phyloP scores from a whole-genome alignment of 352 stramenopile species.

The Globisporangium orthogonon region DNA sequence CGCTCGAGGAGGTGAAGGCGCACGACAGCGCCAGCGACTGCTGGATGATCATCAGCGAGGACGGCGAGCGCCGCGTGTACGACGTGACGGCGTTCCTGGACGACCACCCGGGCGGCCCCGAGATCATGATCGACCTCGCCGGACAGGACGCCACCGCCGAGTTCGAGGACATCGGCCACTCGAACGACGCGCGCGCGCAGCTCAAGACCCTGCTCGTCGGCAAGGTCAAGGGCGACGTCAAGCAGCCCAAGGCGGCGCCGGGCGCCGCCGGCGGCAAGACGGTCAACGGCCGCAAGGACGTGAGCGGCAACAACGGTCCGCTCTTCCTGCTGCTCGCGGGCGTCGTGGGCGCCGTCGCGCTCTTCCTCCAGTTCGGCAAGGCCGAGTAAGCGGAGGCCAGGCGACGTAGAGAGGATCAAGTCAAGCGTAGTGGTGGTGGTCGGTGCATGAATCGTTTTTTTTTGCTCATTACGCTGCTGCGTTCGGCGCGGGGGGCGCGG shows the following conservation, averaged over 20 bases:
- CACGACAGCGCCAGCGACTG: constrained; percentile 78
- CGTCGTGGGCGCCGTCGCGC: constrained; percentile 35
- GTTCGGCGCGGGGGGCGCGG: too few species aligned
- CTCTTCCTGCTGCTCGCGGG: constrained; percentile 47
- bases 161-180: constrained; percentile 98
- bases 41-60: constrained; percentile 80
- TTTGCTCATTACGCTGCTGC: constrained; percentile 2
- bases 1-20: constrained; percentile 89
- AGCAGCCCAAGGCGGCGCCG: constrained; percentile 21
- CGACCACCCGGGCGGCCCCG: constrained; percentile 97
- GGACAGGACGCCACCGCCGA: constrained; percentile 90
- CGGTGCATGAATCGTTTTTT: not conserved
- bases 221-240: constrained; percentile 76
- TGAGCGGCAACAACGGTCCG: constrained; percentile 49
- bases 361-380: constrained; percentile 54
- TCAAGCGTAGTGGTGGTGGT: not conserved
- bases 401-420: too few species aligned
- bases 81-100: constrained; percentile 97
- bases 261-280: constrained; percentile 18
- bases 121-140: constrained; percentile 95
- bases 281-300: constrained; percentile 44
- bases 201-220: constrained; percentile 92
- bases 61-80: constrained; percentile 91
- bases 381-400: constrained; percentile 8
- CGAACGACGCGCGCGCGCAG: constrained; percentile 92